Evolutionary conservation across 2,329 filamentous ascomycete genomes (phyloP), one percentile per base, ranked within the genome.

Genomic region (Sordariomycetes sp.): DNA sequence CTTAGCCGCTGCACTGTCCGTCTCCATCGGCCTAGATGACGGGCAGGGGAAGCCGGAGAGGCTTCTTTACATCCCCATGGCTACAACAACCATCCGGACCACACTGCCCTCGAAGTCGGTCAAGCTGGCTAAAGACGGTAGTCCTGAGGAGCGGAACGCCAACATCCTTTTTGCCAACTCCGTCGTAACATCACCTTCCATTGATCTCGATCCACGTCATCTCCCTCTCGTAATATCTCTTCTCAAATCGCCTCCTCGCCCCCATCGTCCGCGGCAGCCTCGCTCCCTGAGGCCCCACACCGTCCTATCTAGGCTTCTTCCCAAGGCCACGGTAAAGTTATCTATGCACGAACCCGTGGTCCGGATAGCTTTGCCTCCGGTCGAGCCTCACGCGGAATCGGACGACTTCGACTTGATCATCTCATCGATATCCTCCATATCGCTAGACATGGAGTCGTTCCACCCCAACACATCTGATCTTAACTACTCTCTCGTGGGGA

Each of bases 161-260:
- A 99, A 99, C 68, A 94, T 99, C 46, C 77, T 99, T 18, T 97
- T 97, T 68, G 92, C 93, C 48, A 99, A 99, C 70, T 85, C 96
- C 6, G 93, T 99, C 53, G 85, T 97, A 60, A 99, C 94, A 0
- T 99, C 94, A 5, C 94, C 94, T 0, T 97, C 94, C 0, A 78
- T 97, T 55, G 94, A 99, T 69, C 78, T 99, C 37, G 90, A 96
- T 68, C 93, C 94, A 2, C 89, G 90, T 62, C 93, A 97, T 73
- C 76, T 99, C 18, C 93, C 94, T 1, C 79, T 97, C 10, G 76
- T 97, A 24, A 75, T 96, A 54, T 88, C 89, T 22, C 78, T 97
- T 62, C 74, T 91, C 51, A 86, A 86, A 63, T 78, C 78, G 8
- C 81, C 77, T 59, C 73, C 74, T 8, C 67, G 70, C 20, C 18